Evolutionary conservation across 2,329 filamentous ascomycete genomes (phyloP), one percentile per base, ranked within the genome.

Genomic region (Colletotrichum cuscutae): DNA sequence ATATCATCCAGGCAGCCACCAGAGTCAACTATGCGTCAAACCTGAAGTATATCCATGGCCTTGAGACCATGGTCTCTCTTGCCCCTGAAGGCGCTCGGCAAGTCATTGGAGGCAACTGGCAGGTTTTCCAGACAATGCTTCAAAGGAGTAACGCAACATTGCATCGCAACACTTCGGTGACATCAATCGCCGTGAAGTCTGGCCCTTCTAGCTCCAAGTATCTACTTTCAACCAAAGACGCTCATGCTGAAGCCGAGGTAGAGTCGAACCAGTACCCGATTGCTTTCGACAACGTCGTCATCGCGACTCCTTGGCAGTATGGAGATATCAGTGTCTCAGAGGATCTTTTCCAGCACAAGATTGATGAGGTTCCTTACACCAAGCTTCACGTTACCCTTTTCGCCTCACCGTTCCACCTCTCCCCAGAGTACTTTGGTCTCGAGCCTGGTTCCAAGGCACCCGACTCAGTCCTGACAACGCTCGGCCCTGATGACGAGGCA

Each of bases 1-100:
- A 99, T 63, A 90, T 99, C 60, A 90, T 98, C 30, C 96, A 98
- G 82, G 94, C 96, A 1, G 93, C 92, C 70, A 98, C 97, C 1
- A 89, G 97, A 24, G 96, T 98, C 75, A 98, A 98, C 82, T 99
- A 98, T 82, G 97, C 94, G 1, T 94, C 95, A 61, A 98, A 98
- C 77, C 82, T 98, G 13, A 89, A 86, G n/a, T 85, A 91, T 46
- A 97, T 98, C 60, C 95, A 98, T 78, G 97, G 95, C 0, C 84
- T 99, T 1, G 95, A 97, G 78, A 91, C 95, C 1, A 95, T 98
- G 93, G 90, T 97, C 2, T 96, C 95, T 56, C 94, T 98, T 91
- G 94, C 95, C 2, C 93, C 95, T 0, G 92, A 96, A 65, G 95
- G 95, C 7, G 94, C 95, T 0, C 90, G 95, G 80, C 87, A 93